These are phyloP conservation scores for Stagonosporopsis tanaceti DNA, from an alignment of 2,329 filamentous ascomycete genomes.

Conservation along the genomic window DNA sequence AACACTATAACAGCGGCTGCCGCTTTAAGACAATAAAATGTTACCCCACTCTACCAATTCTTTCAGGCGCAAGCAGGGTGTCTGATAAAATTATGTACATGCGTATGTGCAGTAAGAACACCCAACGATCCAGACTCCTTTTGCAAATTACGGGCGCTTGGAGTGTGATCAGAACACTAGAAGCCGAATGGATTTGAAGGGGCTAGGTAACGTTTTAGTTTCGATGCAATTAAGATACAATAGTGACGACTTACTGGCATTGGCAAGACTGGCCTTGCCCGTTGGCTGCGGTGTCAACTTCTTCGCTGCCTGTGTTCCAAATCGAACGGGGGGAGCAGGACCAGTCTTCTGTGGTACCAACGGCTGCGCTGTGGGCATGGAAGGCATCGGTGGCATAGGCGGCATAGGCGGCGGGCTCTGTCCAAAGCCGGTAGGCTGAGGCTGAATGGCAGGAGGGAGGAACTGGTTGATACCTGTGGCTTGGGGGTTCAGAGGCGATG, in stretches of 20 bases:
- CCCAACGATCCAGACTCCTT: conserved; percentile 1
- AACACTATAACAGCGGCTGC: background rate
- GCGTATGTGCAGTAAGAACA: conserved; percentile 13
- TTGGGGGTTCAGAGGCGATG: conserved; percentile 57
- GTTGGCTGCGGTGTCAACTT: conserved; percentile 87
- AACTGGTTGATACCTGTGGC: conserved; percentile 62
- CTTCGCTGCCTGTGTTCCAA: conserved; percentile 78
- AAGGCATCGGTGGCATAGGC: conserved; percentile 60
- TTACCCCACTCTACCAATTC: conserved; percentile 3
- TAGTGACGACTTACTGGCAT: conserved; percentile 82
- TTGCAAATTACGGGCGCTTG: background rate
- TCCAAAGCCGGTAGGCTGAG: conserved; percentile 62
- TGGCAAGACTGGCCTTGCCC: conserved; percentile 87
- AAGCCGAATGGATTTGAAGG: conserved; percentile 77
- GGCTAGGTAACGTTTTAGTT: conserved; percentile 57
- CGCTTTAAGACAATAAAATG: conserved; percentile 5
- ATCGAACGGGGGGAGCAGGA: conserved; percentile 85
- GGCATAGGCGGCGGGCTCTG: conserved; percentile 66
- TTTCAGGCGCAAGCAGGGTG: conserved; percentile 3
- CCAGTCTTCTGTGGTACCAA: conserved; percentile 82
- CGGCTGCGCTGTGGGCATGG: conserved; percentile 60
- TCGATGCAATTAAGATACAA: background rate
- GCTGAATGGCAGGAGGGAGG: conserved; percentile 58
- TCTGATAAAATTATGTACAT: conserved; percentile 27
- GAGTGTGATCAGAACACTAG: conserved; percentile 44